These are phyloP conservation scores for Lachancea kluyveri DNA, from an alignment of 805 yeast species.

Conservation along the genomic window DNA sequence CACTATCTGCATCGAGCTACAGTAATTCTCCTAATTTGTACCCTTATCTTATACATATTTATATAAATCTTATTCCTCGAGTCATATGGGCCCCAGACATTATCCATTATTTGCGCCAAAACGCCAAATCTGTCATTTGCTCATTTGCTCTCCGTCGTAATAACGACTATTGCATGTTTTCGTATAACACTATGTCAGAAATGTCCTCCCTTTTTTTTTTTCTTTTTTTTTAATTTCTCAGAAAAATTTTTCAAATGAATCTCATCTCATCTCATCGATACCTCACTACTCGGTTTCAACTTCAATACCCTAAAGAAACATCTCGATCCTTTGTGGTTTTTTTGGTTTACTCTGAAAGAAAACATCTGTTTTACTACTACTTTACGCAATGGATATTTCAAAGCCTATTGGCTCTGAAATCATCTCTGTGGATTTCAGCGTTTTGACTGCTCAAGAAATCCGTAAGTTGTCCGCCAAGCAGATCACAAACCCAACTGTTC, in stretches of 20 bases:
- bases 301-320: neutral
- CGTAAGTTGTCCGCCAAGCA: constrained; percentile 88
- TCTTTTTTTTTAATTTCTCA: neutral
- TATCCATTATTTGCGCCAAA: no score
- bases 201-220: no score
- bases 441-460: constrained; percentile 75
- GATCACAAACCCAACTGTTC: constrained; percentile 90
- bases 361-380: constrained; percentile 1
- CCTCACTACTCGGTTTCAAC: constrained; percentile 1
- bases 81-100: no score
- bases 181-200: no score
- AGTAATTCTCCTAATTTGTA: no score
- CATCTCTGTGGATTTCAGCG: constrained; percentile 85
- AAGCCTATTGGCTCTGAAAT: constrained; percentile 95
- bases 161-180: no score
- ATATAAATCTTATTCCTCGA: no score
- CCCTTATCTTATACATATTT: no score
- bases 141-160: no score
- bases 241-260: constrained; percentile 1
- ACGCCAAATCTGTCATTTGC: no score
- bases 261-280: constrained; percentile 12
- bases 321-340: constrained; percentile 4
- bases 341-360: neutral
- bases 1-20: no score
- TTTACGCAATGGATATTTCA: constrained; percentile 76